Percentiles rank a stretch among this genome's conserved stretches.
Evolutionary conservation across 148 eudicot species (phyloP).

Genomic region (Spergularia marina): DNA sequence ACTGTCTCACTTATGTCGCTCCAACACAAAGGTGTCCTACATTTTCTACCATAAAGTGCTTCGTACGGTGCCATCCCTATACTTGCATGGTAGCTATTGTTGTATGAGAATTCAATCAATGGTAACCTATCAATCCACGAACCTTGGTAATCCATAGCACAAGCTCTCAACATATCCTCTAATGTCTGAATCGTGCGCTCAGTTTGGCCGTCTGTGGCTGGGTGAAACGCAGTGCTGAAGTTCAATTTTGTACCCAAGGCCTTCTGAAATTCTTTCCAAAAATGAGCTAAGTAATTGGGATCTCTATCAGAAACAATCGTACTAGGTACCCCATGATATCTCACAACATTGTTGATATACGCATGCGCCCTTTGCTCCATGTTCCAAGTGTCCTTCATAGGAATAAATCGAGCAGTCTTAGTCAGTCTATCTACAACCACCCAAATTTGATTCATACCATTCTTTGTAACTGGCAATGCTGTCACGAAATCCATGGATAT

Average conservation of each 20-base stretch:
- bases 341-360: not conserved
- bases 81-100: too few species aligned
- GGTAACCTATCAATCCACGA: too few species aligned
- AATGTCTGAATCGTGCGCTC: not conserved
- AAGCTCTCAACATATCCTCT: not conserved
- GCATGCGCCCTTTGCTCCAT: not conserved
- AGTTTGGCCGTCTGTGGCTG: not conserved
- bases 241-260: not conserved
- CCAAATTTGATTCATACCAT: too few species aligned
- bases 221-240: conserved; percentile 1
- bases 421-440: not conserved
- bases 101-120: too few species aligned
- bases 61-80: too few species aligned
- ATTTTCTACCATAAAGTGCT: too few species aligned
- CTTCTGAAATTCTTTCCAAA: conserved; percentile 4
- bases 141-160: not conserved
- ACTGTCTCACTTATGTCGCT: too few species aligned
- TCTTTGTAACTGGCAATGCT: too few species aligned
- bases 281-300: not conserved
- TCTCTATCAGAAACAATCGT: conserved; percentile 9
- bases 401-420: not conserved
- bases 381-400: not conserved
- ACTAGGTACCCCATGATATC: not conserved
- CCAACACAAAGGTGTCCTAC: too few species aligned
- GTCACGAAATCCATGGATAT: too few species aligned